Base-by-base conservation (phyloP, 805 yeast species). In the Alloascoidea hylecoeti region DNA sequence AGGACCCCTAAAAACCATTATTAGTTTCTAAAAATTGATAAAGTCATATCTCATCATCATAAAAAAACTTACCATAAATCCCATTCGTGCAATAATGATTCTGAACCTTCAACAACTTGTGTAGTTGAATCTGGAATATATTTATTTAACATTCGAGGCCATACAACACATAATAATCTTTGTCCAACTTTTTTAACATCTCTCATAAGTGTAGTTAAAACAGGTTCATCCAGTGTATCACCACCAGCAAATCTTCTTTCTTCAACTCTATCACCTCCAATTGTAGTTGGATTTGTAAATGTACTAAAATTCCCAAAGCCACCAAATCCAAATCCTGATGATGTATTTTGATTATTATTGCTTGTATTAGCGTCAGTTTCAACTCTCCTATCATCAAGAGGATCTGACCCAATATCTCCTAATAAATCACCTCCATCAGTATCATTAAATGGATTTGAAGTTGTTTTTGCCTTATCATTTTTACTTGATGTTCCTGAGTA, bases 211-310 rank as follows among this genome's bases (percentile, higher is more conserved):
- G 86, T 78, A 19, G 63, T 58, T 49, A 61, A 51, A 5, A 78
- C 78, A 0, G 85, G 82, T 55, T 78, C 86, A 49, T 78, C 84
- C 9, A 78, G 56, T 2, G 86, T 78, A 49, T 78, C 80, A 18
- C 82, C 81, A 2, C 85, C 85, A 15, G 73, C 52, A 49, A 66
- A 75, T 43, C 72, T 68, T 17, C 74, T 63, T 49, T 72, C 78
- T 38, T 54, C 60, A 17, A 59, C 40, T 19, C 57, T 46, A 39
- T 55, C 58, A 18, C 49, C 49, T 6, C 52, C 53, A 18, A 38
- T 35, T 4, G 32, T 36, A 9, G 30, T n/a, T 9, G n/a, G n/a
- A 23, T 23, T 23, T 9, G 9, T 23, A 23, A 23, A 23, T 9
- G 30, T n/a, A 23, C 30, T 23, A n/a, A 23, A 23, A 23, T 23